These are phyloP conservation scores for Galeopsis tetrahit DNA, from an alignment of 257 asterid species.

Conservation along the genomic window DNA sequence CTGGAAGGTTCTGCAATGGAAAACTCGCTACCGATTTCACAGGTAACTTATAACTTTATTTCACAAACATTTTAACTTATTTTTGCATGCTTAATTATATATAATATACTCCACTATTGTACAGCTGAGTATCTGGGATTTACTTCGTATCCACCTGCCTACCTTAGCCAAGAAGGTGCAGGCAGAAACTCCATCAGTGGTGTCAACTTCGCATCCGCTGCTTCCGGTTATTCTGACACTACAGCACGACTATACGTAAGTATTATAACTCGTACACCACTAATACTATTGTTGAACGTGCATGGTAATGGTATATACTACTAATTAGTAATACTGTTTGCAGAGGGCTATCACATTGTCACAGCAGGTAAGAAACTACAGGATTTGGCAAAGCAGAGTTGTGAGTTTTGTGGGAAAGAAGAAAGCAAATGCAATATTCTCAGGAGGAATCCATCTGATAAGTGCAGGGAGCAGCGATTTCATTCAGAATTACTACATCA, in stretches of 20 bases:
- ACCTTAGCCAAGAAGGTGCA: slow-evolving; percentile 64
- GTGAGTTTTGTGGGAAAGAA: slow-evolving; percentile 59
- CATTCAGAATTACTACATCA: slow-evolving; percentile 74
- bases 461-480: slow-evolving; percentile 94
- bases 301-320: too few species aligned
- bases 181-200: slow-evolving; percentile 64
- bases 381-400: slow-evolving; percentile 71
- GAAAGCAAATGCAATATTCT: slow-evolving; percentile 56
- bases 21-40: slow-evolving; percentile 88
- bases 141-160: slow-evolving; percentile 77
- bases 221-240: slow-evolving; percentile 81
- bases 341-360: slow-evolving; percentile 68
- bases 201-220: slow-evolving; percentile 87
- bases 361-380: slow-evolving; percentile 63
- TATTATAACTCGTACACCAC: too few species aligned
- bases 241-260: slow-evolving; percentile 71
- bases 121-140: slow-evolving; percentile 89
- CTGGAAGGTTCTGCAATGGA: slow-evolving; percentile 92
- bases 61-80: too few species aligned
- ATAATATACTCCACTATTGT: background rate
- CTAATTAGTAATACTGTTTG: too few species aligned
- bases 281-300: too few species aligned
- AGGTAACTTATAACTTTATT: slow-evolving; percentile 40
- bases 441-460: slow-evolving; percentile 69
- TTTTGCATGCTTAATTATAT: background rate